Base-by-base conservation (phyloP, 2,329 filamentous ascomycete genomes). In the Fusarium praegraminearum region DNA sequence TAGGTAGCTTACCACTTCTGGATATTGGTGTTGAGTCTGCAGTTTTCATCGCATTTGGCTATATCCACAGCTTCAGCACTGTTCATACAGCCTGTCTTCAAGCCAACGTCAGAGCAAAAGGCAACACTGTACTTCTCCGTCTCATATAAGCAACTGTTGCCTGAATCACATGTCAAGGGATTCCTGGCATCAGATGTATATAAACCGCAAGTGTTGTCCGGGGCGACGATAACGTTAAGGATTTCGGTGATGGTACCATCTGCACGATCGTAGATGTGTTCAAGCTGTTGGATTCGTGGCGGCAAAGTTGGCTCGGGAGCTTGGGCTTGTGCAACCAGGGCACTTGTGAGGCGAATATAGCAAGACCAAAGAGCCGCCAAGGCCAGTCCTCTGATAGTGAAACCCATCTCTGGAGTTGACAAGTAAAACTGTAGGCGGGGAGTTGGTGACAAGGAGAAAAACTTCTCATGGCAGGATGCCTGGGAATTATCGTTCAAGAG, bases 61-160 rank as follows among this genome's bases (percentile, higher is more conserved):
- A 40, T 24, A 28, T 70, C 49, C 57, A 46, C 13, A 1, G 62
- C 46, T 12, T 70, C 67, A 15, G 7, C 35, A n/a, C 40, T 56
- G 18, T 43, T 53, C 22, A 67, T 28, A 28, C 67, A 70, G 12
- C 35, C 50, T 16, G 66, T 69, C 40, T 46, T 59, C 22, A 70
- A 56, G 12, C 56, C 54, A 9, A n/a, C n/a, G n/a, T n/a, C n/a
- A 30, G 28, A 9, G 28, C 67, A 70, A 36, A 70, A 70, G 4
- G 43, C 57, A 40, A 64, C 20, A 36, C 70, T 70, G 62, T 64
- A 70, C 57, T 67, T 70, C 22, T 60, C 40, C 13, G 66, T 57
- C 30, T 70, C 67, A 28, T 61, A 70, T 54, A 70, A 54, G 35
- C 67, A 70, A 13, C 22, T 62, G 12, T 45, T 36, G 24, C 54